phyloP scores from a whole-genome alignment of 306 rosid genomes.

The Prinsepia uniflora region DNA sequence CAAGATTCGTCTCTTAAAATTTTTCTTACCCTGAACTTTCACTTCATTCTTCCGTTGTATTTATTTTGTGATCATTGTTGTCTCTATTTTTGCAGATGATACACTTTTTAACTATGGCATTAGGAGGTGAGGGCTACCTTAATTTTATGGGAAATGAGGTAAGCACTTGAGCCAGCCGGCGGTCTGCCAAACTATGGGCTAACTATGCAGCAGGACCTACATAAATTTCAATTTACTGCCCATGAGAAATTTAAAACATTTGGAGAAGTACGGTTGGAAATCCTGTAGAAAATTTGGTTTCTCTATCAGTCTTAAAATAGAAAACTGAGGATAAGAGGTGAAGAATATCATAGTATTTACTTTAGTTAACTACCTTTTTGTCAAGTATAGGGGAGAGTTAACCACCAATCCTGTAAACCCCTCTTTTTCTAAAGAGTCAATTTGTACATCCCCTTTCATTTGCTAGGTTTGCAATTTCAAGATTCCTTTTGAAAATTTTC shows the following conservation, averaged over 20 bases:
- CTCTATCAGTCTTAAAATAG: conserved; percentile 1
- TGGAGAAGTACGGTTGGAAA: neutral
- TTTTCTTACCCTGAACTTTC: neutral
- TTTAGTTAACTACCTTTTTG: neutral
- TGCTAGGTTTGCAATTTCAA: neutral
- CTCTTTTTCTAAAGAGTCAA: neutral
- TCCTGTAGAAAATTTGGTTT: conserved; percentile 5
- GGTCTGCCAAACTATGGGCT: conserved; percentile 17
- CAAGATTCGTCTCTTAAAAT: neutral
- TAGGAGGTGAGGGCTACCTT: conserved; percentile 98
- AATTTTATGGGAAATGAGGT: conserved; percentile 99
- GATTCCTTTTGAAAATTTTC: conserved; percentile 1
- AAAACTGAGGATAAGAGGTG: neutral
- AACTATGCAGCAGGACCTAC: conserved; percentile 8
- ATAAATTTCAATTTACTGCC: conserved; percentile 2
- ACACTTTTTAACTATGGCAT: conserved; percentile 89
- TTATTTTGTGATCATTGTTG: conserved; percentile 24
- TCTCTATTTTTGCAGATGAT: conserved; percentile 64
- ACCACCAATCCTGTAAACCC: neutral
- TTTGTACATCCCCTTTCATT: neutral
- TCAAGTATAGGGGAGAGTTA: neutral
- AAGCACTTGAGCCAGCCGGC: conserved; percentile 29
- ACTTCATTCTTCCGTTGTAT: conserved; percentile 8
- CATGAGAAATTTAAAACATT: neutral
- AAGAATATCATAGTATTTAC: neutral